Evolutionary conservation across 2,329 filamentous ascomycete species (phyloP).

Genomic region (Rutstroemia sp.): DNA sequence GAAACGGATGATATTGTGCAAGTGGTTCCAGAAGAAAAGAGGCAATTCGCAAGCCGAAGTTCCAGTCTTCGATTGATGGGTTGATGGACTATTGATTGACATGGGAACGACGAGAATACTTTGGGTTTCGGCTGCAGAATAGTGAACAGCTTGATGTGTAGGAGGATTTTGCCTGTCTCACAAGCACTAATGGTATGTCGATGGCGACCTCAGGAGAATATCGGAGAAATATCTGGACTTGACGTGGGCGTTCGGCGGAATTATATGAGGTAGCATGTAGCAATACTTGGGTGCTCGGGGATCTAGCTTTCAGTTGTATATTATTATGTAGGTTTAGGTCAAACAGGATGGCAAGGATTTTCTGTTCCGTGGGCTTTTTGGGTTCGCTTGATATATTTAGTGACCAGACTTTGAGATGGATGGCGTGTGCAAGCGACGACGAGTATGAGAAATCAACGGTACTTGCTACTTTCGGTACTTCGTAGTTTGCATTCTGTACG

Average conservation of each 20-base stretch:
- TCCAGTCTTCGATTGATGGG: background rate
- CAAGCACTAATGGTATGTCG: too few relatives aligned
- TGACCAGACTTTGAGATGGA: too few relatives aligned
- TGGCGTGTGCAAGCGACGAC: too few relatives aligned
- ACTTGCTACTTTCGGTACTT: too few relatives aligned
- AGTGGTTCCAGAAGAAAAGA: too few relatives aligned
- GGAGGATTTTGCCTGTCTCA: background rate
- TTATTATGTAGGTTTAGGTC: constrained; percentile 4
- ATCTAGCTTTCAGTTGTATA: constrained; percentile 2
- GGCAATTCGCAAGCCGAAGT: background rate
- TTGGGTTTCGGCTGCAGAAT: too few relatives aligned
- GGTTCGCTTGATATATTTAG: background rate
- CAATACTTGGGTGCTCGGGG: background rate
- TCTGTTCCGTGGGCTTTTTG: background rate
- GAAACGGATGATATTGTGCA: background rate
- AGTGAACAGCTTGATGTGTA: too few relatives aligned
- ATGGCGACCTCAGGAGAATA: too few relatives aligned
- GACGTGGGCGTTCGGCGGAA: too few relatives aligned
- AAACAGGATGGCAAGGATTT: background rate
- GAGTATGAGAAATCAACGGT: too few relatives aligned
- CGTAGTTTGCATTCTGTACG: too few relatives aligned
- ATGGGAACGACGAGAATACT: background rate
- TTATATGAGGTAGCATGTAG: background rate
- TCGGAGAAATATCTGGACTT: too few relatives aligned
- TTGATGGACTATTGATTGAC: background rate